Base-by-base conservation (phyloP, 805 yeast species). In the Metschnikowia sp. region DNA sequence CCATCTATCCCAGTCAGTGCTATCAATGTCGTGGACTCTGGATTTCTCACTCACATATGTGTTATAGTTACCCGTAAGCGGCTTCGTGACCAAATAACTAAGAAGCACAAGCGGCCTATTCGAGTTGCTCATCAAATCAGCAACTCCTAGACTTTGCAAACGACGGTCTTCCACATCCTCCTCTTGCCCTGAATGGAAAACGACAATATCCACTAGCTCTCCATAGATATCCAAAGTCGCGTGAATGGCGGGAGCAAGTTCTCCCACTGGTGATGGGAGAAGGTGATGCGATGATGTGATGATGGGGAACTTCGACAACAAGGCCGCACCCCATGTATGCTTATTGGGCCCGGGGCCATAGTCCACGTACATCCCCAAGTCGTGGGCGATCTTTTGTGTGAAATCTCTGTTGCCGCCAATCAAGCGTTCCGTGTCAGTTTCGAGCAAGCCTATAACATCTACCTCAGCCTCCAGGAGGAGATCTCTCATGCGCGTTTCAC, bases 311-410 rank as follows among this genome's bases (percentile, higher is more conserved):
- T 91, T 89, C 18, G 97, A 91, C 55, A 94, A 73, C 51, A 94
- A 74, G 2, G 94, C 94, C 42, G 91, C 86, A 36, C 99, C 99
- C 99, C 99, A 94, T 0, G 99, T 94, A 70, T 94, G 98, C 66
- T 91, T 86, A 64, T 90, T 88, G 45, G 98, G 97, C 11, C 97
- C 97, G 8, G 99, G 99, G 8, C 99, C 99, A 63, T 83, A 94
- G 66, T 94, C 99, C 19, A 84, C 91, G 63, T 94, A 94, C 92
- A 89, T 89, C 36, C 88, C 92, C 56, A 94, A 75, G 57, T 92
- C 96, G 66, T 90, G 96, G 1, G 97, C 96, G 45, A 94, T 70
- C 54, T 83, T 81, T 70, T 88, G 96, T 0, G 97, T 90, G 59
- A 92, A 74, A 62, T 94, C 99, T 60, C 99, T 79, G 70, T 91